These are phyloP conservation scores for Trifolium subterraneum DNA, from an alignment of 306 rosid genomes.

Conservation along the genomic window DNA sequence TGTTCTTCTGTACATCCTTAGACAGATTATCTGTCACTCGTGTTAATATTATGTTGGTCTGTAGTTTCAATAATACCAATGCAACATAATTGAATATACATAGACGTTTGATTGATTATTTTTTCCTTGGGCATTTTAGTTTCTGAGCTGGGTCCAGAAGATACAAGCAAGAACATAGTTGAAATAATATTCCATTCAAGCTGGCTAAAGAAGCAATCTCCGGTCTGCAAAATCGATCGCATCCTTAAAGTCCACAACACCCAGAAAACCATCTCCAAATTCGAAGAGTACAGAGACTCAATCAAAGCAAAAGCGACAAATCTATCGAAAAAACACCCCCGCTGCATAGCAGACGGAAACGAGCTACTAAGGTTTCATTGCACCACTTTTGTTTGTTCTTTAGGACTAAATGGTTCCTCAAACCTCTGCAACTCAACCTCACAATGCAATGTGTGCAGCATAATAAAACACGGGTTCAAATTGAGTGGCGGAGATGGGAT, in stretches of 20 bases:
- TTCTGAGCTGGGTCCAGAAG: conserved; percentile 89
- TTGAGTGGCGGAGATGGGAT: conserved; percentile 51
- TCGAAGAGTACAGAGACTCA: conserved; percentile 88
- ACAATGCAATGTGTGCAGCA: conserved; percentile 72
- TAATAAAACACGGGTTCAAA: conserved; percentile 77
- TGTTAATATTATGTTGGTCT: neutral
- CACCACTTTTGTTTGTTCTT: conserved; percentile 78
- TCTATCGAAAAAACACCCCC: conserved; percentile 75
- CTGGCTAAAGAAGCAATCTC: conserved; percentile 90
- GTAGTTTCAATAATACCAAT: neutral
- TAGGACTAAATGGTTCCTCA: conserved; percentile 86
- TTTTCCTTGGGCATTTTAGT: conserved; percentile 51
- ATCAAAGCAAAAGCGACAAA: conserved; percentile 83
- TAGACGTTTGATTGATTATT: neutral
- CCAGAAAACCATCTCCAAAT: conserved; percentile 72
- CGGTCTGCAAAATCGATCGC: conserved; percentile 88
- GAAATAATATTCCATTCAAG: conserved; percentile 97
- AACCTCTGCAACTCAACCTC: conserved; percentile 80
- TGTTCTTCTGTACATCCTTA: no score
- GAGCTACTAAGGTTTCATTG: conserved; percentile 91
- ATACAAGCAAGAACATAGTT: conserved; percentile 98
- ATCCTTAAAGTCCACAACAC: conserved; percentile 90
- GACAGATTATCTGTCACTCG: neutral
- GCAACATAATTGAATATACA: neutral
- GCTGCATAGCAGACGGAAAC: conserved; percentile 95